phyloP scores from a whole-genome alignment of 2,329 filamentous ascomycete genomes.

The Diaporthe sp. region DNA sequence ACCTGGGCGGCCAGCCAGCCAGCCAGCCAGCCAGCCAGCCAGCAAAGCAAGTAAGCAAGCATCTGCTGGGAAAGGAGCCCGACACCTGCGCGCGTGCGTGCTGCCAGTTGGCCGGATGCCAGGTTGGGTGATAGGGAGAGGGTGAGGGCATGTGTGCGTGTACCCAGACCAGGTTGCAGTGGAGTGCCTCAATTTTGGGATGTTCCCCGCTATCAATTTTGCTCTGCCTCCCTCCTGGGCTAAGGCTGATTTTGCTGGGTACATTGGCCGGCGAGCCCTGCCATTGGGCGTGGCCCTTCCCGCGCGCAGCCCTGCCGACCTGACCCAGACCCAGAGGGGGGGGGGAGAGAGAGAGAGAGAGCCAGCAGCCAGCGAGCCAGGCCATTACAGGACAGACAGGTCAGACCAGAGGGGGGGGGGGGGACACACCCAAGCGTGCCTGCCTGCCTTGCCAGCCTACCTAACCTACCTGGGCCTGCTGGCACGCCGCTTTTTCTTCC shows the following conservation, averaged over 20 bases:
- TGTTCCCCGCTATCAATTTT: slow-evolving; percentile 33
- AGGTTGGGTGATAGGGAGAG: not conserved
- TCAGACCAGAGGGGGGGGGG: slow-evolving; percentile 1
- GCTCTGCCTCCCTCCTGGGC: slow-evolving; percentile 14
- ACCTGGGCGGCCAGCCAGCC: slow-evolving; percentile 1
- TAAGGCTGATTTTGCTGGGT: slow-evolving; percentile 27
- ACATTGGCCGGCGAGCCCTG: slow-evolving; percentile 22
- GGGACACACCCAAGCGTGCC: slow-evolving; percentile 16
- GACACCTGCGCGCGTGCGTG: slow-evolving; percentile 5
- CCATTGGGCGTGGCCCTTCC: slow-evolving; percentile 16
- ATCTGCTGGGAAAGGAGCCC: not conserved
- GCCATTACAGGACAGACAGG: slow-evolving; percentile 18
- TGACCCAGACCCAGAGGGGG: not conserved
- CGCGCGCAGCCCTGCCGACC: slow-evolving; percentile 21
- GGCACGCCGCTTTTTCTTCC: slow-evolving; percentile 30
- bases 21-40: not conserved
- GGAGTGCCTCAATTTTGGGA: slow-evolving; percentile 31
- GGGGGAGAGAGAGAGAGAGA: not conserved
- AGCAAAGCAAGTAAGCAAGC: not conserved
- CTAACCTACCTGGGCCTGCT: slow-evolving; percentile 24
- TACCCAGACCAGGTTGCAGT: slow-evolving; percentile 24
- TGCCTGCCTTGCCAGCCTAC: slow-evolving; percentile 9
- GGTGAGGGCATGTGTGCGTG: not conserved
- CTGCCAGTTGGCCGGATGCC: slow-evolving; percentile 12
- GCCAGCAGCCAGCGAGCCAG: not conserved